Evolutionary conservation across 306 rosid species (phyloP).

Genomic region (Cucumis melo): DNA sequence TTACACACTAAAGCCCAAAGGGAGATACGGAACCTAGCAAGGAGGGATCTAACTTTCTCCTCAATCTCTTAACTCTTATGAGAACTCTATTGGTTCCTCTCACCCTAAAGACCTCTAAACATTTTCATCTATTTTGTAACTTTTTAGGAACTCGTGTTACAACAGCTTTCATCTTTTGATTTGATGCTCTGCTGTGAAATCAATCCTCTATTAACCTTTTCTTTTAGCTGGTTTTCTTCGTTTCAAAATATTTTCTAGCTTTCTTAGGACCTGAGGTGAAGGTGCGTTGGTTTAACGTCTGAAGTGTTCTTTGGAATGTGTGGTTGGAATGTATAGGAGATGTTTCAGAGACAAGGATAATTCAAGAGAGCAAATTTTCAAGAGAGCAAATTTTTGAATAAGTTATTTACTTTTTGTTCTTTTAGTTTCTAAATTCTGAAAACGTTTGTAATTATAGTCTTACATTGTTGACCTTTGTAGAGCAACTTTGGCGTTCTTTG

Average conservation of each 20-base stretch:
- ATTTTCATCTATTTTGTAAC: not conserved
- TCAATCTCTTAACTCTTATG: no score
- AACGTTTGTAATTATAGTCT: not conserved
- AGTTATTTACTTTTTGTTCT: not conserved
- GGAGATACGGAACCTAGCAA: no score
- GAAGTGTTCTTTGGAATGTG: not conserved
- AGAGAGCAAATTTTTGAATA: not conserved
- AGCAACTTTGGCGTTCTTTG: not conserved
- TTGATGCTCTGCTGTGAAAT: not conserved
- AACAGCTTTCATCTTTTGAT: not conserved
- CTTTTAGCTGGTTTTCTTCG: not conserved
- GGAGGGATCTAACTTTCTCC: no score
- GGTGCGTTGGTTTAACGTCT: not conserved
- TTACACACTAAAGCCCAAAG: no score
- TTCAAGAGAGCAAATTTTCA: not conserved
- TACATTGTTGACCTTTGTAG: not conserved
- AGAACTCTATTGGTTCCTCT: no score
- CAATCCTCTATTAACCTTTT: not conserved
- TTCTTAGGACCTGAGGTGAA: not conserved
- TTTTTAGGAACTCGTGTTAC: not conserved
- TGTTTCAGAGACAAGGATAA: not conserved
- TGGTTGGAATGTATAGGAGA: not conserved
- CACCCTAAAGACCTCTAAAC: no score
- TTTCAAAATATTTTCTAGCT: not conserved
- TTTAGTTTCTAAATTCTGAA: not conserved